These are phyloP conservation scores for Lagenidium sp. DNA, from an alignment of 352 stramenopile genomes.

Conservation along the genomic window DNA sequence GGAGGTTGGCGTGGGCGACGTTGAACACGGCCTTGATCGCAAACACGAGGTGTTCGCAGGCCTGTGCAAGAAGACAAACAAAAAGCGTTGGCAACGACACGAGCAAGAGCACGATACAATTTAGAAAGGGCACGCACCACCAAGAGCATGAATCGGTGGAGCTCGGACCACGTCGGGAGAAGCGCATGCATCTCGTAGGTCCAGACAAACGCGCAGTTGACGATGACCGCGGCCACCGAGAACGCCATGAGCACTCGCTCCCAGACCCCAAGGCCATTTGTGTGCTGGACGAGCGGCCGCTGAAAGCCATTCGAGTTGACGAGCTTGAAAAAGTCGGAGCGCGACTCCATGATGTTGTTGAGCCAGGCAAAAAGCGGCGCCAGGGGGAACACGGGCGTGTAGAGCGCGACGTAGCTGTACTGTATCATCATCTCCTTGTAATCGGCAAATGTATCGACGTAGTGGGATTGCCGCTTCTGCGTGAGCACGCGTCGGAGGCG, in stretches of 20 bases:
- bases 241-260: constrained; percentile 90
- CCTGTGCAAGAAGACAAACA: constrained; percentile 10
- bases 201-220: constrained; percentile 92
- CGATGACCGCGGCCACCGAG: constrained; percentile 87
- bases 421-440: constrained; percentile 86
- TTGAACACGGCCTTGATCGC: constrained; percentile 46
- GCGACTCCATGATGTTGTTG: constrained; percentile 89
- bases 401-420: constrained; percentile 90
- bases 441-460: constrained; percentile 57
- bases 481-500: constrained; percentile 39
- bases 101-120: no score
- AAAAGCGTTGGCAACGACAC: neutral
- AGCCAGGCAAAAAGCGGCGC: constrained; percentile 86
- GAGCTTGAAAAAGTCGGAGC: constrained; percentile 91
- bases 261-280: constrained; percentile 90
- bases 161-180: constrained; percentile 38
- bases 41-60: constrained; percentile 49
- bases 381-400: constrained; percentile 87
- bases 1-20: constrained; percentile 31
- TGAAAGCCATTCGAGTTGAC: constrained; percentile 80
- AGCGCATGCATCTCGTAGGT: constrained; percentile 50
- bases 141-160: constrained; percentile 56
- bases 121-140: constrained; percentile 19
- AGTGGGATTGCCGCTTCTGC: constrained; percentile 50
- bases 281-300: constrained; percentile 81